Conservation (phyloP, 306 rosid species). For the Dryas alaskensis region DNA sequence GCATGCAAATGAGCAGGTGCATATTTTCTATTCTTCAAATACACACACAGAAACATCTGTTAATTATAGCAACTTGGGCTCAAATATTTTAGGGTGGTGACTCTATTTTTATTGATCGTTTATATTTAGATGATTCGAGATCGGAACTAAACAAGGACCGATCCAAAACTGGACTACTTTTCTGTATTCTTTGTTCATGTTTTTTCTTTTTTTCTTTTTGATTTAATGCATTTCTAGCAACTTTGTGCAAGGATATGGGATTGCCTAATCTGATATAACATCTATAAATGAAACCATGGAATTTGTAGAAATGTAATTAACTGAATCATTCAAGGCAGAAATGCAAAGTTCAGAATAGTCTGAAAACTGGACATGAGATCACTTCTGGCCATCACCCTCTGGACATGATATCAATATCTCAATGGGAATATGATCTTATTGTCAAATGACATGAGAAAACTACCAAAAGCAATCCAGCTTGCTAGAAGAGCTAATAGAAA, state of each 20-base stretch:
- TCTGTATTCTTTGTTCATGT: slow-evolving; percentile 5
- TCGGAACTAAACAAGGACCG: too few relatives aligned
- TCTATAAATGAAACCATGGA: background rate
- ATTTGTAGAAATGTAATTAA: background rate
- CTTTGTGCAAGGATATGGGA: background rate
- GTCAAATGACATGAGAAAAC: slow-evolving; percentile 81
- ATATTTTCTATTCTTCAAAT: background rate
- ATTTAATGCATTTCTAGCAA: too few relatives aligned
- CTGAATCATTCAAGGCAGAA: too few relatives aligned
- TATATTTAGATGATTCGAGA: too few relatives aligned
- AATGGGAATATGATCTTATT: slow-evolving; percentile 69
- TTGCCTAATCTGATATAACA: background rate
- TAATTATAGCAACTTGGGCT: too few relatives aligned
- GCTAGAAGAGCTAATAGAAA: slow-evolving; percentile 60
- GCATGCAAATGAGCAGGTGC: slow-evolving; percentile 79
- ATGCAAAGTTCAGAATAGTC: too few relatives aligned
- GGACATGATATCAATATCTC: slow-evolving; percentile 70
- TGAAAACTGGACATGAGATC: too few relatives aligned
- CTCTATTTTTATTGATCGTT: too few relatives aligned
- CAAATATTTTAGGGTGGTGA: too few relatives aligned
- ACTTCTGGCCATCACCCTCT: too few relatives aligned
- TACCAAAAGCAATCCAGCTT: slow-evolving; percentile 71
- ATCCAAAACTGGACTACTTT: background rate
- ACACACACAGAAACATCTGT: too few relatives aligned
- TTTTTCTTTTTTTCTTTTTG: too few relatives aligned